Base-by-base conservation (phyloP, 2,329 filamentous ascomycete genomes). In the Fusarium staphyleae region DNA sequence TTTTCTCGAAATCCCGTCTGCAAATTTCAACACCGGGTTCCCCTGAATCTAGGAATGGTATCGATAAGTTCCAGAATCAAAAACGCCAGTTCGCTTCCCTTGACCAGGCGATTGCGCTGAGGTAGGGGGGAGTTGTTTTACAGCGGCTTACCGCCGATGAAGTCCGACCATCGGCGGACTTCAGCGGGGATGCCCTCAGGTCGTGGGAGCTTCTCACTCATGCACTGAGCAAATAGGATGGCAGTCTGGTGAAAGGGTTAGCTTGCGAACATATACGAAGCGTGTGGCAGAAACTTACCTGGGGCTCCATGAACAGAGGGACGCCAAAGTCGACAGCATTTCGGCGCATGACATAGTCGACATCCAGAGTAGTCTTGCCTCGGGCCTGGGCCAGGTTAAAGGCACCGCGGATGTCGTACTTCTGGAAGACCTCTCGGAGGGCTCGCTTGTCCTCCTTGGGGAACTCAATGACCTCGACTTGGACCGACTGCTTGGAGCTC, bases 321-420 rank as follows among this genome's bases (percentile, higher is more conserved):
- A 98, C 92, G 66, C 93, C 93, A 74, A 99, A 99, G 78, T 99
- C 95, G 50, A 99, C 95, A 22, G 95, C 95, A 72, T 99, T 99
- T 73, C 95, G 87, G 70, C 95, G 87, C 93, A 98, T 98, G 51
- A 99, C 92, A 70, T 99, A 99, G 80, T 99, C 93, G 70, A 96
- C 91, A 72, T 99, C 95, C 57, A 90, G 79, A 56, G 91, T 81
- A 30, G 89, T 93, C 81, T 90, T 93, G 56, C 87, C 95, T 70
- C 93, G 84, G 65, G 84, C 85, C 75, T 89, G 86, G 53, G 93
- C 92, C 69, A 99, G 79, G 81, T 98, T 98, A 83, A 99, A 99
- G 57, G 92, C 90, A 69, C 95, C 95, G 53, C 89, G 87, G 75
- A 99, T 96, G 74, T 98, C 89, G 77, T 98, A 92, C 83, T 96